Base-by-base conservation (phyloP, 1,284 basidiomycete species). In the Salmacisia buchloeana region DNA sequence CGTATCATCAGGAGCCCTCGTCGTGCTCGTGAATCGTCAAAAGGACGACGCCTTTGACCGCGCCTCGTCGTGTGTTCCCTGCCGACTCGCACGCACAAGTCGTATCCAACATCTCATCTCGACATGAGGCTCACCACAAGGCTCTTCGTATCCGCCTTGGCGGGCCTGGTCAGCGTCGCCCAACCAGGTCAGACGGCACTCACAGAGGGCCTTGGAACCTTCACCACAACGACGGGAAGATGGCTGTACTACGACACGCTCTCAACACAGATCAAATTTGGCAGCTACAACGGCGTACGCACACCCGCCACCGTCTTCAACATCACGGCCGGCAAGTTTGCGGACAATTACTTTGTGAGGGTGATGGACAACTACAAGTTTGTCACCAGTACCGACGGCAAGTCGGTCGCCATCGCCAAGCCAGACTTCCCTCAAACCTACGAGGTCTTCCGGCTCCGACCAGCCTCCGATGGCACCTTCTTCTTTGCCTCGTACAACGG, bases 251-350 rank as follows among this genome's bases (percentile, higher is more conserved):
- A 54, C 29, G 49, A 54, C 29, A n/a, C n/a, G n/a, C n/a, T n/a
- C 27, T 54, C 25, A 33, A 12, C 49, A 10, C 49, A 9, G 29
- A 54, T n/a, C 49, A 54, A 18, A 54, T 34, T 54, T n/a, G 49
- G 49, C 49, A 15, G 29, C 13, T 29, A 15, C 10, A 18, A 27
- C 23, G 18, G 2, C 15, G 35, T 6, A 7, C n/a, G 27, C 25
- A 29, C 58, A 12, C 58, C 58, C 9, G 33, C 58, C 43, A 59
- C 58, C 21, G 58, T 59, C 58, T 59, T 59, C 43, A 59, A 41
- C 38, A 59, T 59, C 58, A 43, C 33, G 6, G 58, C 58, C 12
- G 58, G 34, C 25, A 27, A 21, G 23, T n/a, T n/a, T n/a, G n/a
- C n/a, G n/a, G n/a, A n/a, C n/a, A n/a, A n/a, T n/a, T n/a, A n/a